Percentiles rank a stretch among this genome's conserved stretches.
phyloP scores from a whole-genome alignment of 2,329 filamentous ascomycete species.

The Lachnellula occidentalis region DNA sequence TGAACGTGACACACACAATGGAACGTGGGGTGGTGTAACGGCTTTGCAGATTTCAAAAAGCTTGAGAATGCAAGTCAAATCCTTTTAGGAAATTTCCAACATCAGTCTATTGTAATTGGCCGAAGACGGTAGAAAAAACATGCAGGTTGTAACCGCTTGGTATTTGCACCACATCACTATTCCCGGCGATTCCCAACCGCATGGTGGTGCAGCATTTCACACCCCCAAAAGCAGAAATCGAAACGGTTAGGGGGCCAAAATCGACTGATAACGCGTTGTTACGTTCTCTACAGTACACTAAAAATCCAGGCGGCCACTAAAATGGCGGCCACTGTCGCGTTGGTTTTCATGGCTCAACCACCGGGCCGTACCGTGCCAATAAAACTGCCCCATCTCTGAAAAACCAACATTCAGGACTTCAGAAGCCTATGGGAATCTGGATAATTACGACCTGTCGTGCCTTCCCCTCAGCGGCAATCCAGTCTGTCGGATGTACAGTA shows the following conservation, averaged over 20 bases:
- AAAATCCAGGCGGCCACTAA: background rate
- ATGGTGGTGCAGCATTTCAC: background rate
- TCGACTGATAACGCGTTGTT: background rate
- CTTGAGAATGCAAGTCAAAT: background rate
- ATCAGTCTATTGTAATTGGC: background rate
- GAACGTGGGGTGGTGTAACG: background rate
- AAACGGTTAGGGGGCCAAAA: background rate
- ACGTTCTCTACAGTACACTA: background rate
- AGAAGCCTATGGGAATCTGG: background rate
- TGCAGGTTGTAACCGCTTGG: background rate
- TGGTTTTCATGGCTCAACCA: background rate
- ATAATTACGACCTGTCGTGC: background rate
- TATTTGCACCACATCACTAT: background rate
- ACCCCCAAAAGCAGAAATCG: background rate
- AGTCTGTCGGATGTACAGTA: background rate
- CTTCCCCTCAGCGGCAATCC: background rate
- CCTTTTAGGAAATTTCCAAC: background rate
- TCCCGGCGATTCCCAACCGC: background rate
- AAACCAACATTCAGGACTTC: background rate
- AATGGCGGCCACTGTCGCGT: background rate
- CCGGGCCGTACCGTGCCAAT: background rate
- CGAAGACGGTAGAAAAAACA: background rate
- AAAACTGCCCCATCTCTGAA: background rate
- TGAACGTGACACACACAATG: background rate
- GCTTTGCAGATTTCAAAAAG: background rate